These are phyloP conservation scores for Camellia granthamiana DNA, from an alignment of 148 eudicot species.

Conservation along the genomic window DNA sequence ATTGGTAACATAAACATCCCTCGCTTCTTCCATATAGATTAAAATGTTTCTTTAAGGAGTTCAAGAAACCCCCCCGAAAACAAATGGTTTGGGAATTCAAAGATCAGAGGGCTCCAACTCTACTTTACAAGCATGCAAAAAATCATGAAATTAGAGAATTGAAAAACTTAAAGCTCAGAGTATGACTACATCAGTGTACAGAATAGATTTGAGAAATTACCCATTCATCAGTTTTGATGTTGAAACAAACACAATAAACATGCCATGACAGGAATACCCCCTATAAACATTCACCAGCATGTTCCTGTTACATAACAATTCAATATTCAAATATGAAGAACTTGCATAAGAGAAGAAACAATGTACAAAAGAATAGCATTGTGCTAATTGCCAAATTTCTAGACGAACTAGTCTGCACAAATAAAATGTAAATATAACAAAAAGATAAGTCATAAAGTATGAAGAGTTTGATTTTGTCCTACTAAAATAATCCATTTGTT, in stretches of 20 bases:
- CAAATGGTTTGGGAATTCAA: not conserved
- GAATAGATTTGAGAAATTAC: conserved; percentile 30
- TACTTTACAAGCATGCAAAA: not conserved
- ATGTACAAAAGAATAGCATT: conserved; percentile 49
- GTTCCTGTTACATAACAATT: not conserved
- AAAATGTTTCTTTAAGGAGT: not conserved
- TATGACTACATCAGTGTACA: not conserved
- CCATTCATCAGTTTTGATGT: conserved; percentile 85
- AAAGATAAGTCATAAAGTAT: too few species aligned
- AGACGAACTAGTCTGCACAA: not conserved
- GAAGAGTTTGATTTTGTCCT: too few species aligned
- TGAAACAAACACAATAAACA: conserved; percentile 65
- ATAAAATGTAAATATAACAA: too few species aligned
- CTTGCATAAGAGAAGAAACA: not conserved
- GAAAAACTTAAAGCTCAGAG: not conserved
- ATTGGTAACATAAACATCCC: not conserved
- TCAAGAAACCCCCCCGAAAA: not conserved
- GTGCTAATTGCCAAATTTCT: conserved; percentile 55
- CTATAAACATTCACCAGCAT: conserved; percentile 33
- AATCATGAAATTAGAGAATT: not conserved
- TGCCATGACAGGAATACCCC: conserved; percentile 68
- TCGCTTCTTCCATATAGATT: not conserved
- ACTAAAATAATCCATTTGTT: too few species aligned
- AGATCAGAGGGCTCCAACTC: not conserved
- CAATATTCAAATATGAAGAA: not conserved